Evolutionary conservation across 345 rosid genomes (phyloP), one percentile per base, ranked within the genome.

Genomic region (Salix dunnii): DNA sequence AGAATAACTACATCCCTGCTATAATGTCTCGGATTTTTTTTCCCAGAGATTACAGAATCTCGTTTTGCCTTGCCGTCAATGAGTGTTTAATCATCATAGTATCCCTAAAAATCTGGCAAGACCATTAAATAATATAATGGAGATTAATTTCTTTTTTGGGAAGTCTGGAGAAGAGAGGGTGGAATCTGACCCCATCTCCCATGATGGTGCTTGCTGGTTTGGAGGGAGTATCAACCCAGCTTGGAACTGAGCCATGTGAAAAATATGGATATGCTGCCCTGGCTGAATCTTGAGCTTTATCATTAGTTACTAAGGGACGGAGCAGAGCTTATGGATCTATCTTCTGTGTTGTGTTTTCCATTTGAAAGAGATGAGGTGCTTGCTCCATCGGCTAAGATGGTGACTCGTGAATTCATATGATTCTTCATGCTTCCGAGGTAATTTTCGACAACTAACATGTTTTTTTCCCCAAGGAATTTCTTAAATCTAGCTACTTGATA

Each of bases 41-140:
- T 1, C 1, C n/a, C 20, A 21, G 4, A 36, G 21, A 55, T 35
- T 49, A 23, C 46, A 13, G 73, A 48, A 46, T 53, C 65, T 20
- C 6, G 7, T 18, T 14, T 4, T 20, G 43, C 25, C 7, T 16
- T 27, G 7, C 38, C 11, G 7, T 20, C 7, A 60, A 58, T 46
- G 17, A 60, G 28, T 30, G 11, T 55, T 67, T 73, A 13, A 73
- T 63, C 46, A 60, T 42, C 63, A 49, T 46, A 84, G 86, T 66
- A 89, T 91, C 92, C 91, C 93, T 79, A 75, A 82, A 88, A 74
- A 88, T 89, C 93, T 87, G 90, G 85, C 28, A 28, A 66, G 76
- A 83, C 84, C 84, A 73, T 70, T 72, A 55, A 1, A 73, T 72
- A 55, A 1, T 30, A 2, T 5, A 70, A 14, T 36, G 7, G 18